Evolutionary conservation across 148 eudicot species (phyloP), one percentile per base, ranked within the genome.

Genomic region (Vaccinium darrowii): DNA sequence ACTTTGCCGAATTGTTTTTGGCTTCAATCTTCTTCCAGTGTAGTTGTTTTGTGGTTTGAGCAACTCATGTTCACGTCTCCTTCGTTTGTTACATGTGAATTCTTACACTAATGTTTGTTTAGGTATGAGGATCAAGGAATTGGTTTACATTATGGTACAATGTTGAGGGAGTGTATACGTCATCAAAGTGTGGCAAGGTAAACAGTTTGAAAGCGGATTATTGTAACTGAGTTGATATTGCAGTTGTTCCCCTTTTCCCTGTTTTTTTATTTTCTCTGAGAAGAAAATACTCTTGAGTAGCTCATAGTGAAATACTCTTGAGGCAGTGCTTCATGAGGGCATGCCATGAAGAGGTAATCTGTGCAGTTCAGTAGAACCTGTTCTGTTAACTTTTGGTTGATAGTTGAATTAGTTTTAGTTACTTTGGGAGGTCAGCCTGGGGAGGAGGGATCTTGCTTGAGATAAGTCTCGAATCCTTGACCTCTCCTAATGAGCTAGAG

Each of bases 151-250:
- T 97, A 95, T 89, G 96, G 98, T 62, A 90, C 98, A 76, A 97
- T 97, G 99, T 86, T 97, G 86, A 97, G 98, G 91, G 99, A 97
- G 85, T 97, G 99, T 87, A 97, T 97, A 84, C 98, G 99, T 56
- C 99, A 97, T 88, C 99, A 97, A 86, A 92, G 88, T 91, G 98
- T 97, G 82, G 99, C 99, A 16, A 93, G 92, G 99, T 97, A 85
- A 77, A 90, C 78, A 50, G 7, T 54, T 30, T 52, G 58, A 56
- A 56, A 54, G 67, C 52, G 2, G 51, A 15, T 56, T 25, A 36
- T 80, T 33, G 82, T 47, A 19, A 76, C 49, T 21, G 14, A 57
- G 7, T 54, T 80, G 15, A 2, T 36, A 33, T 33, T 56, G 54
- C 79, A 3, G 19, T 57, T 33, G 7, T 57, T 33, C 16, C 81